These are phyloP conservation scores for Leccinum rimulosum DNA, from an alignment of 768 basidiomycete genomes.

Conservation along the genomic window DNA sequence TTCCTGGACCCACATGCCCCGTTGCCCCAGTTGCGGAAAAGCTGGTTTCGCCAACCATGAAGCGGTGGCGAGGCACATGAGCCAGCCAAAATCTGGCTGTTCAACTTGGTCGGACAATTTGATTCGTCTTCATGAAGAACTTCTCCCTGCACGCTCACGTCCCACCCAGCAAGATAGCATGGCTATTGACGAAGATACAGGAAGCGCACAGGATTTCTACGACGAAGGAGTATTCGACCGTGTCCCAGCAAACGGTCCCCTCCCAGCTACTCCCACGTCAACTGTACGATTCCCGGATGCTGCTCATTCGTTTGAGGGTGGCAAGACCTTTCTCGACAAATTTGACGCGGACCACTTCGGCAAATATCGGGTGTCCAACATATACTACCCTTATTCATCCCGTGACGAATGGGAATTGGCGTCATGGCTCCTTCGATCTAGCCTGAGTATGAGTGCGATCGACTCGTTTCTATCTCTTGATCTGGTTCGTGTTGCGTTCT, in stretches of 20 bases:
- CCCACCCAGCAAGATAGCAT: background rate
- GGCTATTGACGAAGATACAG: background rate
- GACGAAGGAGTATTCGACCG: background rate
- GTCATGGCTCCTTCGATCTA: constrained; percentile 26
- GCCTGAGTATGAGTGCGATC: constrained; percentile 30
- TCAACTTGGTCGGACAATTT: background rate
- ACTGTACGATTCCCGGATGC: background rate
- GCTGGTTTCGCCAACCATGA: background rate
- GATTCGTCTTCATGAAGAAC: background rate
- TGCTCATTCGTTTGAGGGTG: background rate
- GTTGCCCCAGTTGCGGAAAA: background rate
- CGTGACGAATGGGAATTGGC: constrained; percentile 34
- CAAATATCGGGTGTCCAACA: constrained; percentile 14
- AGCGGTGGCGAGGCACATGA: background rate
- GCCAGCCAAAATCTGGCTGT: background rate
- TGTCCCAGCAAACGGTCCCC: background rate
- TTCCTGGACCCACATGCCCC: background rate
- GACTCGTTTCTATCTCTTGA: constrained; percentile 28
- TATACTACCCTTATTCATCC: constrained; percentile 34
- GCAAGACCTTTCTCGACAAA: constrained; percentile 26
- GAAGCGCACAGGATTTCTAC: background rate
- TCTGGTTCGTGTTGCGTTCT: constrained; percentile 17
- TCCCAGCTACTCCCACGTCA: background rate
- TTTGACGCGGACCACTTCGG: constrained; percentile 22
- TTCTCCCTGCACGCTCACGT: background rate